A percentile compares a stretch with the other conserved stretches of the same genome.
Conservation (phyloP, 2,329 filamentous ascomycete genomes). For the Colletotrichum horii region DNA sequence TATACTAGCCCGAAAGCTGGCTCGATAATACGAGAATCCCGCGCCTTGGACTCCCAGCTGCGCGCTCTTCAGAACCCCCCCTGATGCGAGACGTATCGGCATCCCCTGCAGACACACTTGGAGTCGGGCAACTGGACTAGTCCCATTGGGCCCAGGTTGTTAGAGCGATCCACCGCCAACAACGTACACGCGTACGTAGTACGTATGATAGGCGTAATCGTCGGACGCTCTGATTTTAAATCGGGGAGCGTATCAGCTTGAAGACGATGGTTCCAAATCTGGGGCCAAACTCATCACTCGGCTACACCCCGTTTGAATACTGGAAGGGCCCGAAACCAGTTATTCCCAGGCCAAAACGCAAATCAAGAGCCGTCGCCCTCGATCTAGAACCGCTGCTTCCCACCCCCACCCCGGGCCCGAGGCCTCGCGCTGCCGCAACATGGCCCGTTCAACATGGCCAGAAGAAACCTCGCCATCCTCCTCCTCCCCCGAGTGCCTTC, state of each 20-base stretch:
- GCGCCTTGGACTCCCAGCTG: background rate
- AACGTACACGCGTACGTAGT: constrained; percentile 5
- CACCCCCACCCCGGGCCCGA: background rate
- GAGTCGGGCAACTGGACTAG: background rate
- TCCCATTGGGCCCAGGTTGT: constrained; percentile 1
- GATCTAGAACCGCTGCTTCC: constrained; percentile 14
- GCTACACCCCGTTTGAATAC: constrained; percentile 29
- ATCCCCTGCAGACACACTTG: background rate
- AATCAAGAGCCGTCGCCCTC: constrained; percentile 1
- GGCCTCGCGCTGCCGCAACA: constrained; percentile 6
- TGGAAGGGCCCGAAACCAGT: constrained; percentile 28
- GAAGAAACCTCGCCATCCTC: background rate
- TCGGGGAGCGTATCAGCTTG: constrained; percentile 13
- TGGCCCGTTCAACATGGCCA: constrained; percentile 5
- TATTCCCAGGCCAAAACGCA: constrained; percentile 4
- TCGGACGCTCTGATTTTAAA: constrained; percentile 1
- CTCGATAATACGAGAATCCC: background rate
- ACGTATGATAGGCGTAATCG: constrained; percentile 17
- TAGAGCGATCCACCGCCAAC: background rate
- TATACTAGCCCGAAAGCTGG: background rate
- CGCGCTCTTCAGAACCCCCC: background rate
- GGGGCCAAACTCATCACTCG: constrained; percentile 19
- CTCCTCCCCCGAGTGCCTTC: background rate
- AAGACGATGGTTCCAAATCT: constrained; percentile 17
- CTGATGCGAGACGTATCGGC: background rate